Evolutionary conservation across 306 rosid genomes (phyloP), one percentile per base, ranked within the genome.

Genomic region (Senna siamea): DNA sequence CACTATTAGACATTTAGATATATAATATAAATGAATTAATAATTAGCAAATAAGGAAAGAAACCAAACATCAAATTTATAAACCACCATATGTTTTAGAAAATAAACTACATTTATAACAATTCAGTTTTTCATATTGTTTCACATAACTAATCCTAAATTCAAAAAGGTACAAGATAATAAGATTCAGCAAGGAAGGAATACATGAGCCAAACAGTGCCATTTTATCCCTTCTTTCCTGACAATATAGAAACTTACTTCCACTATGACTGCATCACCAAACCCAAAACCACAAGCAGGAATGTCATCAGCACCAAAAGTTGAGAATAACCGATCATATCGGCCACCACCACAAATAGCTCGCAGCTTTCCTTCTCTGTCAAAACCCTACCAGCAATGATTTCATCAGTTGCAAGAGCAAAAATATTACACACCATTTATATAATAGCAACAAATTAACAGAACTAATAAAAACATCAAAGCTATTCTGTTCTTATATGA

Each of bases 291-390:
- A 83, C 97, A 91, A 55, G 97, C 96, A 80, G 98, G 88, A 76
- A 89, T 74, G 62, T 91, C 96, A 71, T 89, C 97, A 23, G 93
- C 95, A 13, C 98, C 98, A 84, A 87, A 91, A 23, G 96, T 94
- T 72, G 98, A 91, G 86, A 94, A 93, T 78, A 94, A 80, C 46
- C 44, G 82, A 76, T 94, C 98, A 81, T 94, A 94, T 73, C 98
- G 78, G 26, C 98, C 98, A 50, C 97, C 98, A 26, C 98, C 98
- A 69, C 98, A 94, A 75, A 94, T 88, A 79, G 98, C 98, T 75
- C 98, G 91, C 80, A 94, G 85, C 93, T 94, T 94, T 78, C 98
- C 88, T 79, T 82, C 89, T 75, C 92, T 82, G 79, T 94, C 97
- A 84, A 91, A 94, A 71, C 98, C 97, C 98, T 94, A 81, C 72